Conservation (phyloP, 2,329 filamentous ascomycete species). For the Lasiodiplodia hormozganensis region DNA sequence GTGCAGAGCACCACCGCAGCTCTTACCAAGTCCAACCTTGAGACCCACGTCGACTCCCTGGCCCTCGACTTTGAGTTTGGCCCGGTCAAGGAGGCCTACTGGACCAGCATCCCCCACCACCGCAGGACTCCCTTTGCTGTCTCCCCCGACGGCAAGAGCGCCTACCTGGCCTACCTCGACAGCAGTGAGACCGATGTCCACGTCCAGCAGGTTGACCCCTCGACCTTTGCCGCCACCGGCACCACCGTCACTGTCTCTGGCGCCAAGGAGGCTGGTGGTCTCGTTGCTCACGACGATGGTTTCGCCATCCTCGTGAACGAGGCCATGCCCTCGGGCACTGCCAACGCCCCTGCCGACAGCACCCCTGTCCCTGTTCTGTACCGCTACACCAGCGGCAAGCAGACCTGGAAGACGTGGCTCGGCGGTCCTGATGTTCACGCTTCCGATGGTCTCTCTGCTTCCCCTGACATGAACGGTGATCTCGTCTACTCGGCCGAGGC, state of each 20-base stretch:
- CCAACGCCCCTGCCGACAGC: slow-evolving; percentile 55
- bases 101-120: slow-evolving; percentile 67
- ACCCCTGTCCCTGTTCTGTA: slow-evolving; percentile 66
- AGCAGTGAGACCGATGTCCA: slow-evolving; percentile 62
- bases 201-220: slow-evolving; percentile 63
- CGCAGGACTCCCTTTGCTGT: slow-evolving; percentile 68
- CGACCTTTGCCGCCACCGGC: slow-evolving; percentile 62
- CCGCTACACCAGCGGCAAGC: slow-evolving; percentile 61
- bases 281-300: slow-evolving; percentile 68
- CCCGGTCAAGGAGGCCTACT: slow-evolving; percentile 66
- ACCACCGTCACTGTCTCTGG: slow-evolving; percentile 59
- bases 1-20: slow-evolving; percentile 42
- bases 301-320: slow-evolving; percentile 69
- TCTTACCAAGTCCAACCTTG: slow-evolving; percentile 51
- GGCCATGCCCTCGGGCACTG: slow-evolving; percentile 56
- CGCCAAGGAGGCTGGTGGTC: slow-evolving; percentile 63
- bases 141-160: slow-evolving; percentile 65
- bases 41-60: slow-evolving; percentile 52
- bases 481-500: slow-evolving; percentile 65
- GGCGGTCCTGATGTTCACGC: slow-evolving; percentile 63
- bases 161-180: slow-evolving; percentile 68
- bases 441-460: slow-evolving; percentile 50
- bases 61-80: slow-evolving; percentile 61
- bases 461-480: slow-evolving; percentile 67
- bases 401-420: slow-evolving; percentile 66